phyloP scores from a whole-genome alignment of 352 stramenopile species.

The Phytophthora litchii region DNA sequence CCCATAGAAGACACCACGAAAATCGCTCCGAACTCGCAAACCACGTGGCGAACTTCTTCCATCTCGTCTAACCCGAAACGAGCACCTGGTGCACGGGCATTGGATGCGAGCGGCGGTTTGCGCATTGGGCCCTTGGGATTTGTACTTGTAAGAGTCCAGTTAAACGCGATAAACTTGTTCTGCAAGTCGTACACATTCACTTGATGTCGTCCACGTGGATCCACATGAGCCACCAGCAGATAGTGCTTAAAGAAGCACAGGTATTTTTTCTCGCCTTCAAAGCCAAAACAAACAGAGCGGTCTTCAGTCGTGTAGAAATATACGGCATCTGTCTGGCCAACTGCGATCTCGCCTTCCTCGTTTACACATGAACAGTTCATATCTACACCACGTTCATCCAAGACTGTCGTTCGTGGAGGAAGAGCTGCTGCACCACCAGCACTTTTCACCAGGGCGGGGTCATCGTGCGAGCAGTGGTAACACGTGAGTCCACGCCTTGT shows the following conservation, averaged over 20 bases:
- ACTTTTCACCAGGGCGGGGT: conserved; percentile 78
- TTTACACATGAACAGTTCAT: conserved; percentile 85
- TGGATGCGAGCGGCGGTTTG: conserved; percentile 40
- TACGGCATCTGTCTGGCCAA: conserved; percentile 85
- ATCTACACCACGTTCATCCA: conserved; percentile 85
- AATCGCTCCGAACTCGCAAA: conserved; percentile 87
- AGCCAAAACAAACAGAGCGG: conserved; percentile 86
- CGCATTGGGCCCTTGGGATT: conserved; percentile 37
- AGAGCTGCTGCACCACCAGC: conserved; percentile 60
- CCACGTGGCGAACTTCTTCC: conserved; percentile 87
- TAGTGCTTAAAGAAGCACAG: conserved; percentile 91
- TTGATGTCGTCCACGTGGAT: conserved; percentile 81
- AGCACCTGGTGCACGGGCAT: conserved; percentile 49
- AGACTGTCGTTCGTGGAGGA: conserved; percentile 71
- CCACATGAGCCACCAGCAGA: conserved; percentile 80
- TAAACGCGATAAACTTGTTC: conserved; percentile 94
- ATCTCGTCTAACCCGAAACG: conserved; percentile 86
- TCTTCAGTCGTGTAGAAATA: conserved; percentile 92
- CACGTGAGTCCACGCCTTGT: conserved; percentile 81
- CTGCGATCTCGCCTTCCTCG: conserved; percentile 83
- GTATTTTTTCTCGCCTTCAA: conserved; percentile 89
- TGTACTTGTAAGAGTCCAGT: conserved; percentile 85
- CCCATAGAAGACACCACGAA: conserved; percentile 88
- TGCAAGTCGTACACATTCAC: conserved; percentile 92
- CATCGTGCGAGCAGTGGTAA: conserved; percentile 87